A percentile compares a stretch with the other conserved stretches of the same genome.
Conservation (phyloP, 306 rosid genomes). For the Pyrus communis region DNA sequence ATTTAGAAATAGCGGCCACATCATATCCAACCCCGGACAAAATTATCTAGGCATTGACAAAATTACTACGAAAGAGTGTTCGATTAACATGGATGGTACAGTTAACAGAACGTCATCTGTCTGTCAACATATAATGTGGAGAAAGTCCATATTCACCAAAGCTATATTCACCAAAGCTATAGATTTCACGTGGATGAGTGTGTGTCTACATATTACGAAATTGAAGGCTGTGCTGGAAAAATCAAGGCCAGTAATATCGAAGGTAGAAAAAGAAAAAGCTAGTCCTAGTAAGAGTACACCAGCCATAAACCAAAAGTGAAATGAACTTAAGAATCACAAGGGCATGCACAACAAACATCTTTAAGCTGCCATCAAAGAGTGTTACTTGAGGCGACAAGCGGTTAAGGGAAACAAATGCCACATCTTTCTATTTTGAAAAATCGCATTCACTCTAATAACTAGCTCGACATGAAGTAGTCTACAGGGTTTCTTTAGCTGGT, state of each 20-base stretch:
- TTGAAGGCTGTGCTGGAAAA: not conserved
- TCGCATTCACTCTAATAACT: not conserved
- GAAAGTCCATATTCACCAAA: not conserved
- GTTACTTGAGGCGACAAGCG: not conserved
- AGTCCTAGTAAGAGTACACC: not conserved
- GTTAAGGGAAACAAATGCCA: not conserved
- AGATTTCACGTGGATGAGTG: not conserved
- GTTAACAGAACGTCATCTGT: not conserved
- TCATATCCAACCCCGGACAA: not conserved
- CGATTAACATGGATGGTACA: not conserved
- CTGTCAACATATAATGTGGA: not conserved
- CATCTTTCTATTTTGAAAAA: not conserved
- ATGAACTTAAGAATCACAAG: not conserved
- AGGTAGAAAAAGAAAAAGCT: not conserved
- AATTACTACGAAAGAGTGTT: not conserved
- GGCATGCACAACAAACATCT: not conserved
- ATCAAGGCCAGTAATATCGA: not conserved
- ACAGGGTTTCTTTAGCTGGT: not conserved
- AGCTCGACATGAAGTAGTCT: not conserved
- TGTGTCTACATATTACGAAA: not conserved
- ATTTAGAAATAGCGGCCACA: not conserved
- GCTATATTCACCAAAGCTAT: not conserved
- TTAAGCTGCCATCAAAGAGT: not conserved
- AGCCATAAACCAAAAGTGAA: not conserved
- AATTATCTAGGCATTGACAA: not conserved